Conservation (phyloP, 2,329 filamentous ascomycete species). For the Diaporthe citrichinensis region DNA sequence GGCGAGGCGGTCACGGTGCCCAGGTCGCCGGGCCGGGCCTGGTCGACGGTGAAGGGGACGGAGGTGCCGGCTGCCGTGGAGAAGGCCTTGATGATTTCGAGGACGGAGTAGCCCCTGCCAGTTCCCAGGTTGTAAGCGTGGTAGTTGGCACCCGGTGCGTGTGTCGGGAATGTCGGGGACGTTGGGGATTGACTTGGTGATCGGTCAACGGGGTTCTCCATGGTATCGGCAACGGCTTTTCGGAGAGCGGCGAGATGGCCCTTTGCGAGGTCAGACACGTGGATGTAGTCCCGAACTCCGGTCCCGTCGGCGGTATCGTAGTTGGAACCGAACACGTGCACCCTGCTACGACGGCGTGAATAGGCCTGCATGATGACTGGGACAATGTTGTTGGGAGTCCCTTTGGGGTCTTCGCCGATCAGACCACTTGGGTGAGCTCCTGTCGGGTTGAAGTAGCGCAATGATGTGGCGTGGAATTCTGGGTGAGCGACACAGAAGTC, state of each 20-base stretch:
- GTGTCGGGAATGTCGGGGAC: not conserved
- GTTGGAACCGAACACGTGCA: slow-evolving; percentile 39
- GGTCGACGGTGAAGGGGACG: slow-evolving; percentile 35
- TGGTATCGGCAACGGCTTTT: slow-evolving; percentile 33
- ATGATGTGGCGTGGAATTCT: slow-evolving; percentile 33
- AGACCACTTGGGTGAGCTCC: slow-evolving; percentile 38
- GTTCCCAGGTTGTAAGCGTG: slow-evolving; percentile 39
- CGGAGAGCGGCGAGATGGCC: slow-evolving; percentile 39
- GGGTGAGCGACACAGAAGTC: slow-evolving; percentile 37
- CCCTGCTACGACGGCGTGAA: slow-evolving; percentile 35
- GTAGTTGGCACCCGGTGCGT: slow-evolving; percentile 20
- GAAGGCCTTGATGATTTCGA: slow-evolving; percentile 39
- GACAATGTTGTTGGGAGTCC: slow-evolving; percentile 40
- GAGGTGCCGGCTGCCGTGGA: slow-evolving; percentile 36
- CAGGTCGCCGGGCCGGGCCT: slow-evolving; percentile 32
- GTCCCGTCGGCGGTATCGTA: slow-evolving; percentile 39
- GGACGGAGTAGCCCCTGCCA: slow-evolving; percentile 39
- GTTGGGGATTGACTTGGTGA: not conserved
- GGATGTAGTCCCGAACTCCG: slow-evolving; percentile 39
- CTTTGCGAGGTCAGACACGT: slow-evolving; percentile 38
- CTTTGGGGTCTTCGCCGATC: slow-evolving; percentile 39
- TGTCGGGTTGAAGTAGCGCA: slow-evolving; percentile 40
- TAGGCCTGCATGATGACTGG: slow-evolving; percentile 41
- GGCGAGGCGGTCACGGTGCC: slow-evolving; percentile 37
- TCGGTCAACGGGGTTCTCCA: slow-evolving; percentile 2